These are phyloP conservation scores for Pterocarpus santalinus DNA, from an alignment of 306 rosid genomes.

Conservation along the genomic window DNA sequence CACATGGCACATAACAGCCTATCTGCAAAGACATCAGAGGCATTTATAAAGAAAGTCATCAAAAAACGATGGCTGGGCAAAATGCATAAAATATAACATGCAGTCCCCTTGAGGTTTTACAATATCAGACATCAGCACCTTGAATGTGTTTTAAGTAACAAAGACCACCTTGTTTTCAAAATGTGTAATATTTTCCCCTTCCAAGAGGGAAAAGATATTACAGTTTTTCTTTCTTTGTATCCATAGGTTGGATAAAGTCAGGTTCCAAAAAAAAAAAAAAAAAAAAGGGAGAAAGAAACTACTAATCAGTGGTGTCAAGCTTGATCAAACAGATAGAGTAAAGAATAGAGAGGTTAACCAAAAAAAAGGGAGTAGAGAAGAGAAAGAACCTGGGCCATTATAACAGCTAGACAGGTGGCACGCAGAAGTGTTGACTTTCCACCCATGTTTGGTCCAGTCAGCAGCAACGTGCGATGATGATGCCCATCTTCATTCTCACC, in stretches of 20 bases:
- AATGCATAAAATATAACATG: constrained; percentile 22
- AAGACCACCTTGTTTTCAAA: background rate
- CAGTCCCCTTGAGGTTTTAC: constrained; percentile 17
- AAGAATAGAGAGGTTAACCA: constrained; percentile 18
- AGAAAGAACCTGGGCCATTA: constrained; percentile 85
- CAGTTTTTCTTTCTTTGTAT: constrained; percentile 3
- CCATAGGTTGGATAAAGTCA: constrained; percentile 18
- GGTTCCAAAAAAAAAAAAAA: constrained; percentile 17
- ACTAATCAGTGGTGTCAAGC: constrained; percentile 21
- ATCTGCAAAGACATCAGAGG: constrained; percentile 68
- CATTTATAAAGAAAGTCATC: constrained; percentile 21
- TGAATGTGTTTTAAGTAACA: constrained; percentile 10
- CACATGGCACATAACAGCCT: constrained; percentile 93
- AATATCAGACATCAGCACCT: constrained; percentile 8
- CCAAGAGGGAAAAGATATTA: constrained; percentile 1
- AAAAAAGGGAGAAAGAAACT: background rate
- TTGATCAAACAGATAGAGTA: constrained; percentile 2
- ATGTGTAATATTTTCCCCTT: constrained; percentile 28
- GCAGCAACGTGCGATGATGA: constrained; percentile 76
- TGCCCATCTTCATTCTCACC: constrained; percentile 67
- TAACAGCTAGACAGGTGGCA: constrained; percentile 91
- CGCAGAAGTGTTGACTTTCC: constrained; percentile 97
- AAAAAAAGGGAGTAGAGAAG: background rate
- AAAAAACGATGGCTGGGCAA: constrained; percentile 14
- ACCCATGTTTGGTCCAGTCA: constrained; percentile 99